These are phyloP conservation scores for Eucalyptus cloeziana DNA, from an alignment of 345 rosid species.

Conservation along the genomic window DNA sequence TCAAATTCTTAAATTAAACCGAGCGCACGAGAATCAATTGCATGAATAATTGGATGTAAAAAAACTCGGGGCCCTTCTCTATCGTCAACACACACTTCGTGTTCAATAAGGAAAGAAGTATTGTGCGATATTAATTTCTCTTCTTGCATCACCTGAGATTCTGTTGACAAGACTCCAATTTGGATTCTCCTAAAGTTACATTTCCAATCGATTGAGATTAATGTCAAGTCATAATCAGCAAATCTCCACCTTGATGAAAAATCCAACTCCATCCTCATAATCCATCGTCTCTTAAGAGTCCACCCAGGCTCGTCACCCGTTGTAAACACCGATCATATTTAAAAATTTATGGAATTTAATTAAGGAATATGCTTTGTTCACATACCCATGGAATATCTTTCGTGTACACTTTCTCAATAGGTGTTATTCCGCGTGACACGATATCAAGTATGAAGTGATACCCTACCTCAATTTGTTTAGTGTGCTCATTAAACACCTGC, in stretches of 20 bases:
- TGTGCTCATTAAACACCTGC: not conserved
- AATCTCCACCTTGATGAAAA: not conserved
- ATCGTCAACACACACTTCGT: not conserved
- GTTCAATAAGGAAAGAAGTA: not conserved
- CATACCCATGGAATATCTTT: not conserved
- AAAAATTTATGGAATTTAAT: not conserved
- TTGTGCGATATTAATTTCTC: not conserved
- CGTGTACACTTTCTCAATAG: not conserved
- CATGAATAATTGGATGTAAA: not conserved
- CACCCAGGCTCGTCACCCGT: not conserved
- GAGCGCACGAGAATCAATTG: not conserved
- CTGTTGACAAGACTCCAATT: not conserved
- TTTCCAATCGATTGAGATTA: not conserved
- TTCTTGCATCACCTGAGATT: not conserved
- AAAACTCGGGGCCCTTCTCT: not conserved
- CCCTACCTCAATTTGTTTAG: not conserved
- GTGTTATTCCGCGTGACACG: not conserved
- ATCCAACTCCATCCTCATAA: not conserved
- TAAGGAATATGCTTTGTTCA: not conserved
- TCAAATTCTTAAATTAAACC: not conserved
- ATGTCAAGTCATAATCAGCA: not conserved
- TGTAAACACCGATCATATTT: fast-evolving
- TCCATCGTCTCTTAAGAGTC: not conserved
- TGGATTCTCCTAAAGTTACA: not conserved
- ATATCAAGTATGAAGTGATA: not conserved